phyloP scores from a whole-genome alignment of 129 eudicot species.

The Deinandra increscens region DNA sequence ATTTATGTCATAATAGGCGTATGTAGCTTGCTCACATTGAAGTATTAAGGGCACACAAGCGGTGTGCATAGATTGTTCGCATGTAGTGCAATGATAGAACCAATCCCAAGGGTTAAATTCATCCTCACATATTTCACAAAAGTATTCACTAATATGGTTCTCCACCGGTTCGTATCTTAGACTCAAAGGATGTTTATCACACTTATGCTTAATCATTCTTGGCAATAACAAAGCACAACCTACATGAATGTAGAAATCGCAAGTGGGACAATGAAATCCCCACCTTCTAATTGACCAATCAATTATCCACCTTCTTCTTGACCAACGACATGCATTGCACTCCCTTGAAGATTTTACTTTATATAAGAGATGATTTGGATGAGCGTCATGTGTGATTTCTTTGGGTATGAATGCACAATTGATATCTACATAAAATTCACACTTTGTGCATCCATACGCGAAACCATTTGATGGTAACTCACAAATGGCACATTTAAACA shows the following conservation, averaged over 20 bases:
- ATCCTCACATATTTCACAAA: constrained; percentile 25
- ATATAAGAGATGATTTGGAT: constrained; percentile 7
- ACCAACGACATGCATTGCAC: constrained; percentile 1
- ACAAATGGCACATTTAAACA: background rate
- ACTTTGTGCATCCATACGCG: background rate
- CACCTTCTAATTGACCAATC: no score
- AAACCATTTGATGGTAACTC: background rate
- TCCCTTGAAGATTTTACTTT: background rate
- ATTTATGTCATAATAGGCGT: background rate
- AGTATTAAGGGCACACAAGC: constrained; percentile 18
- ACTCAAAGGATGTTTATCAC: constrained; percentile 18
- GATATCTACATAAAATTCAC: background rate
- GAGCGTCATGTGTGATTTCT: constrained; percentile 15
- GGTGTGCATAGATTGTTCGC: constrained; percentile 16
- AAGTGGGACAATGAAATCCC: background rate
- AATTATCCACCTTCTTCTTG: no score
- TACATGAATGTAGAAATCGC: constrained; percentile 8
- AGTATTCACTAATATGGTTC: constrained; percentile 14
- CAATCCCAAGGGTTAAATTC: background rate
- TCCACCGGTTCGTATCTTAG: constrained; percentile 17
- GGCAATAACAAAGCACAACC: background rate
- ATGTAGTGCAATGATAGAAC: constrained; percentile 26
- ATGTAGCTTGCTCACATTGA: background rate
- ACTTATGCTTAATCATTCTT: constrained; percentile 1
- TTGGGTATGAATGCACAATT: constrained; percentile 7